Conservation (phyloP, 2,329 filamentous ascomycete genomes). For the Fusarium cyanostomum region DNA sequence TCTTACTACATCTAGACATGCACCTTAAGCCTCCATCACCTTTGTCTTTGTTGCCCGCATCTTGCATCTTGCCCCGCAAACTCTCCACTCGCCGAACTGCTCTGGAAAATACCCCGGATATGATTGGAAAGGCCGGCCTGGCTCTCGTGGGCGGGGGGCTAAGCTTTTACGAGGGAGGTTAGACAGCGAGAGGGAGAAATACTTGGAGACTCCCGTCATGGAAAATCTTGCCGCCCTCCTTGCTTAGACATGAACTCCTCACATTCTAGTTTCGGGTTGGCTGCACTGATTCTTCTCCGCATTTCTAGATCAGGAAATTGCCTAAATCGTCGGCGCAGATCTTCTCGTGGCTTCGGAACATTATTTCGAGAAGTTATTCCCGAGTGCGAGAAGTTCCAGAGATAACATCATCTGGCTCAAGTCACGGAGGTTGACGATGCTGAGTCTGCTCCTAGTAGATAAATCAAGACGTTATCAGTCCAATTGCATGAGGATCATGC, state of each 20-base stretch:
- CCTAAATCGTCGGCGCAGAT: background rate
- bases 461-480: background rate
- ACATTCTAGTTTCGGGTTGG: background rate
- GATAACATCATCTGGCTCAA: background rate
- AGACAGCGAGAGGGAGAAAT: background rate
- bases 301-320: background rate
- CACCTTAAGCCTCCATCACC: background rate
- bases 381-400: background rate
- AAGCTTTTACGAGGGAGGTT: conserved; percentile 10
- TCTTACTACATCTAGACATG: conserved; percentile 20
- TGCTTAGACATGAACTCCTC: background rate
- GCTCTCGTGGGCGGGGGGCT: background rate
- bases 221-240: conserved; percentile 6
- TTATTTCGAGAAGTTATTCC: background rate
- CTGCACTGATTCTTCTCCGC: background rate
- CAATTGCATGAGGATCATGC: background rate
- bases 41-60: background rate
- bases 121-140: background rate
- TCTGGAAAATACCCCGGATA: conserved; percentile 8
- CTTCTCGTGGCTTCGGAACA: background rate
- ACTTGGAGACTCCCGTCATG: background rate
- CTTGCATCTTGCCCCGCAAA: background rate
- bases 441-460: background rate
- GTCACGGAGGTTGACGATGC: background rate
- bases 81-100: conserved; percentile 13